Evolutionary conservation across 2,329 filamentous ascomycete genomes (phyloP), one percentile per base, ranked within the genome.

Genomic region (Ophiostoma sp.): DNA sequence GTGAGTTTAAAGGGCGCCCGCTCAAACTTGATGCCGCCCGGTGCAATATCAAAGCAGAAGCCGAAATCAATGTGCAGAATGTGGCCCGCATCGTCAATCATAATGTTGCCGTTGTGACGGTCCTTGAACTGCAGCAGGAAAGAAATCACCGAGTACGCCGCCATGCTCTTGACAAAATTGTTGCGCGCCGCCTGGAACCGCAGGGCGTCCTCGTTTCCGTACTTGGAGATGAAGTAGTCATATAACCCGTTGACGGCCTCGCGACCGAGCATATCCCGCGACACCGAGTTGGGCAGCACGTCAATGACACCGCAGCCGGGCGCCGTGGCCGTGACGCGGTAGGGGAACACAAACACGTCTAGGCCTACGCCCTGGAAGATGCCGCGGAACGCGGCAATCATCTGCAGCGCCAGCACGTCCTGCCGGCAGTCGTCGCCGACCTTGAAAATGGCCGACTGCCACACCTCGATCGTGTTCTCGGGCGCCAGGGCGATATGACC

Each of bases 371-470:
- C 92, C 81, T 97, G 93, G 87, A 98, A 99, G 79, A 99, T 99
- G 76, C 95, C 95, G 31, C 96, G 91, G 86, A 99, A 99, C 0
- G 95, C 94, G 0, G 96, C 92, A 80, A 99, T 98, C 92, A 99
- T 97, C 82, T 99, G 96, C 75, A 99, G 85, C 1, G 96, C 96
- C 74, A 99, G 87, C 70, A 99, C 93, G 79, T 99, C 97, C 83
- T 99, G 96, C 69, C 96, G 92, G 81, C 96, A 98, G 82, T 99
- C 96, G 80, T 99, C 96, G 75, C 96, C 96, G 68, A 99, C 97
- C 82, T 99, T 99, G 90, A 99, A 99, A 79, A 99, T 99, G 73
- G 95, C 96, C 1, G 94, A 97, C 82, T 99, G 96, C 97, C 96
- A 98, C n/a, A 95, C 92, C 81, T 99, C 97, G 77, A 97, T 90